phyloP scores from a whole-genome alignment of 2,329 filamentous ascomycete genomes.

The Epichloe baconii region DNA sequence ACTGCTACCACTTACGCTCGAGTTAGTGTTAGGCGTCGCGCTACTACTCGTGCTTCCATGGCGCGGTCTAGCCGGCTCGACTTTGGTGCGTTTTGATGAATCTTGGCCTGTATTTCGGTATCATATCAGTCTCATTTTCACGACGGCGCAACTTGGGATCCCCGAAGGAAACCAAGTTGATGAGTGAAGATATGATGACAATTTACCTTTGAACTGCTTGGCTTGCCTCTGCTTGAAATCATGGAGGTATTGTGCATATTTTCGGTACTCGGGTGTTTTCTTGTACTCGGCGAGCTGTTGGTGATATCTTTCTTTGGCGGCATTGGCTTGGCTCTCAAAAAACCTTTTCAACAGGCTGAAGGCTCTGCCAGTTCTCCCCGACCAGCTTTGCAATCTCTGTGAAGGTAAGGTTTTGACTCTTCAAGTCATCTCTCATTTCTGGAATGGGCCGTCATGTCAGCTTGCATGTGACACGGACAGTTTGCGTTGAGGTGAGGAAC shows the following conservation, averaged over 20 bases:
- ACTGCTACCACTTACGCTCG: conserved; percentile 33
- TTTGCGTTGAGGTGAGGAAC: conserved; percentile 18
- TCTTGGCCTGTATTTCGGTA: conserved; percentile 19
- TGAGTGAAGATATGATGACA: background rate
- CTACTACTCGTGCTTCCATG: conserved; percentile 29
- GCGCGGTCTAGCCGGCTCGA: conserved; percentile 24
- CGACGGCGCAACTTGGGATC: too few relatives aligned
- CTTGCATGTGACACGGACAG: background rate
- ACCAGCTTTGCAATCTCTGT: conserved; percentile 76
- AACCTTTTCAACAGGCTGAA: conserved; percentile 55
- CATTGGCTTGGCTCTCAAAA: conserved; percentile 59
- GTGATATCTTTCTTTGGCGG: conserved; percentile 66
- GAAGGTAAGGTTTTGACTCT: conserved; percentile 64
- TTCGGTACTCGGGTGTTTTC: conserved; percentile 55
- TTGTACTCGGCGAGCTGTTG: conserved; percentile 63
- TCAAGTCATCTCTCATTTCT: conserved; percentile 68
- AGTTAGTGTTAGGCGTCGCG: conserved; percentile 22
- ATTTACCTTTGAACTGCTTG: conserved; percentile 39
- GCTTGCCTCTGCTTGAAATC: conserved; percentile 68
- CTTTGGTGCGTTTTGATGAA: conserved; percentile 33
- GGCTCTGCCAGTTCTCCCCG: conserved; percentile 68
- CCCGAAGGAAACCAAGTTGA: too few relatives aligned
- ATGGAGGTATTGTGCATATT: conserved; percentile 58
- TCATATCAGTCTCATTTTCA: background rate
- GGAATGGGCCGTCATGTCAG: conserved; percentile 1